These are phyloP conservation scores for Talaromyces wortmannii DNA, from an alignment of 495 filamentous ascomycete genomes.

Conservation along the genomic window DNA sequence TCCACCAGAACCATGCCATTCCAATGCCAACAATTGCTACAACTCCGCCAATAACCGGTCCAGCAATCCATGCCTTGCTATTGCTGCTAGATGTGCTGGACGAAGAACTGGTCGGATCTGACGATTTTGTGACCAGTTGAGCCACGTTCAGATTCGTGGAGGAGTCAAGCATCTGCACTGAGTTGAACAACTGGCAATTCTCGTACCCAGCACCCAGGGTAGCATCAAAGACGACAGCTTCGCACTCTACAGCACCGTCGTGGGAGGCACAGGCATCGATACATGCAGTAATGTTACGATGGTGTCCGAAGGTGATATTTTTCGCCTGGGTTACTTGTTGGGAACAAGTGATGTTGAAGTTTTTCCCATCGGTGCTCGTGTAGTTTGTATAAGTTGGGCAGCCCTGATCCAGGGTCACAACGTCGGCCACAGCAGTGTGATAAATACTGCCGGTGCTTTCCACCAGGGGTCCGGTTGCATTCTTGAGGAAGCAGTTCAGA, in stretches of 20 bases:
- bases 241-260: not conserved
- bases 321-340: not conserved
- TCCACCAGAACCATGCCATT: not conserved
- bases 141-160: not conserved
- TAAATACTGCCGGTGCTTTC: not conserved
- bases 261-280: not conserved
- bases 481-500: constrained; percentile 1
- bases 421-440: not conserved
- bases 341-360: not conserved
- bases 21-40: not conserved
- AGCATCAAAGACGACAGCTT: not conserved
- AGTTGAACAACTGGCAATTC: constrained; percentile 1
- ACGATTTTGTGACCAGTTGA: not conserved
- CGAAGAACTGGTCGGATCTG: not conserved
- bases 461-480: not conserved
- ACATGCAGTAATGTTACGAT: not conserved
- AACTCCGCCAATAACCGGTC: not conserved
- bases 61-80: constrained; percentile 3
- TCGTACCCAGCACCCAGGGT: not conserved
- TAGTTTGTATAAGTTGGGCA: not conserved
- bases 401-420: not conserved
- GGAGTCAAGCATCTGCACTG: not conserved
- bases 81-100: not conserved
- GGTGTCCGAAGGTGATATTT: not conserved
- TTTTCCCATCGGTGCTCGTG: not conserved